Percentiles rank a stretch among this genome's conserved stretches.
Conservation (phyloP, 2,329 filamentous ascomycete species). For the Sporothrix schenckii region DNA sequence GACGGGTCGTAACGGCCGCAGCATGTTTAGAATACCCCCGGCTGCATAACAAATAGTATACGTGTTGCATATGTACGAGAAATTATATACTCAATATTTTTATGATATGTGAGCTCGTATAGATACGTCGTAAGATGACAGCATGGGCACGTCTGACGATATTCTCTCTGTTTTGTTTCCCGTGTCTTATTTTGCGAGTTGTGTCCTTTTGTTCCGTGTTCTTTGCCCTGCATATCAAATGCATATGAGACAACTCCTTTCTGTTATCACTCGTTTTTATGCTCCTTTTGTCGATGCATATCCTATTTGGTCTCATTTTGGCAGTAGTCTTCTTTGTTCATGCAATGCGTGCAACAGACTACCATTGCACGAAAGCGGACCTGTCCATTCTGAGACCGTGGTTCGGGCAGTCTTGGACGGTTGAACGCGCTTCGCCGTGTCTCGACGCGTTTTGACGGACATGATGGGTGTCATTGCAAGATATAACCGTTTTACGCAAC, state of each 20-base stretch:
- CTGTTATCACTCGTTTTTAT: not conserved
- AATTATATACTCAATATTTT: not conserved
- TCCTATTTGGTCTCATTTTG: not conserved
- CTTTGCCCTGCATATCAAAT: constrained; percentile 6
- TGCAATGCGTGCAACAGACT: constrained; percentile 1
- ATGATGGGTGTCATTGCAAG: not conserved
- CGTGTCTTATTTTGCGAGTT: not conserved
- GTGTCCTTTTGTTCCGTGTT: not conserved
- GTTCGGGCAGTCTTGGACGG: not conserved
- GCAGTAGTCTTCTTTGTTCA: not conserved
- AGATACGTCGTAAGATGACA: not conserved
- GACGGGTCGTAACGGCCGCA: not conserved
- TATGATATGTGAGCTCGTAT: not conserved
- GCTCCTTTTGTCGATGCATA: not conserved
- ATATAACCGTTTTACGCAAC: not conserved
- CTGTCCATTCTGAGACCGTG: constrained; percentile 3
- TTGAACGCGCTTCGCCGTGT: not conserved
- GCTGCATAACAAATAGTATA: not conserved
- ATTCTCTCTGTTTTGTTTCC: not conserved
- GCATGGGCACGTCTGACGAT: not conserved
- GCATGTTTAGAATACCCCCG: not conserved
- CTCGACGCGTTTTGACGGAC: not conserved
- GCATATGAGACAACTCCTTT: constrained; percentile 20
- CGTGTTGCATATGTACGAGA: not conserved
- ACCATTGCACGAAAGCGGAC: not conserved